Evolutionary conservation across 2,329 filamentous ascomycete species (phyloP).

Genomic region (Aspergillus sp.): DNA sequence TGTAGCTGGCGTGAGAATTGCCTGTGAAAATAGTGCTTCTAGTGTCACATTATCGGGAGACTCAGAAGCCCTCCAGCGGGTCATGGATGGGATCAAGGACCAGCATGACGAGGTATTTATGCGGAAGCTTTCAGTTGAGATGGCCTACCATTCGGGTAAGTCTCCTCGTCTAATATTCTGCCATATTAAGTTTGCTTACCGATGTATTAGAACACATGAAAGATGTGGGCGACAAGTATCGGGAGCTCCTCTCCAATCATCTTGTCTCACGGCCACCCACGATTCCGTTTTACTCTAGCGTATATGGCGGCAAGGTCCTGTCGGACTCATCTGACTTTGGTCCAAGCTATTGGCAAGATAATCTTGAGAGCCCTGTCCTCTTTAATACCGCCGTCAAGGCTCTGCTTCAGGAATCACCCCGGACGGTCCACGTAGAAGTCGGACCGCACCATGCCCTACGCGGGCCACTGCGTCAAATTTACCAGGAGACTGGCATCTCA

Average conservation of each 20-base stretch:
- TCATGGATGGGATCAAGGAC: too few relatives aligned
- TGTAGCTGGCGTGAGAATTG: too few relatives aligned
- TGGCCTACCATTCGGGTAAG: background rate
- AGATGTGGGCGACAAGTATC: background rate
- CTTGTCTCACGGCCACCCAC: background rate
- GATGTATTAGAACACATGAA: background rate
- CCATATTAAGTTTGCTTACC: background rate
- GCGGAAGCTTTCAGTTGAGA: background rate
- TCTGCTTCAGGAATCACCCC: background rate
- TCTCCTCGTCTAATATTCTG: background rate
- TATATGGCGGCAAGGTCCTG: background rate
- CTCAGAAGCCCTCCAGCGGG: too few relatives aligned
- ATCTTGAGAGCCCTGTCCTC: background rate
- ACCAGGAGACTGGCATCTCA: background rate
- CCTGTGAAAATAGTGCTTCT: too few relatives aligned
- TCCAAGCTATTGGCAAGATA: background rate
- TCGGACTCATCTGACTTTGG: background rate
- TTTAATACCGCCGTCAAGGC: background rate
- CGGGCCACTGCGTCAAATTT: conserved; percentile 29
- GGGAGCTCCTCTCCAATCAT: background rate
- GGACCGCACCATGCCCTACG: conserved; percentile 38
- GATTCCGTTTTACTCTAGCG: background rate
- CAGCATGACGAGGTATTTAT: background rate
- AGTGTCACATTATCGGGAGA: too few relatives aligned
- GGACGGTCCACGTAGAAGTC: conserved; percentile 28